These are phyloP conservation scores for Bryum argenteum DNA, from an alignment of 225 moss, liverwort and hornwort genomes.

Conservation along the genomic window DNA sequence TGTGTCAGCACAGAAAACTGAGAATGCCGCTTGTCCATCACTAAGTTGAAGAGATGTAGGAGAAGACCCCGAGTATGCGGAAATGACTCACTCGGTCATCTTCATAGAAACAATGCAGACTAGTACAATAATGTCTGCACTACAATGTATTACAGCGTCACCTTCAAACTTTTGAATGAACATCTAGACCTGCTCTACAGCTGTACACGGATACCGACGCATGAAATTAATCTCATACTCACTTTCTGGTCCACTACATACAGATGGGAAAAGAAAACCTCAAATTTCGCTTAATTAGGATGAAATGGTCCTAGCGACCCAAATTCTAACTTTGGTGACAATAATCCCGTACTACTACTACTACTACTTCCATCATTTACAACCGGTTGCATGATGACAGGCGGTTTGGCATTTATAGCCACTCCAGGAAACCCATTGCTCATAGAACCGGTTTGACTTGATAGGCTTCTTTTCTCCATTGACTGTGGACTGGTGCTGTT, in stretches of 20 bases:
- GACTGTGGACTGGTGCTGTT: constrained; percentile 20
- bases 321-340: constrained; percentile 40
- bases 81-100: neutral
- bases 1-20: no score
- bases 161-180: constrained; percentile 30
- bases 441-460: constrained; percentile 26
- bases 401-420: constrained; percentile 10
- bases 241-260: constrained; percentile 20
- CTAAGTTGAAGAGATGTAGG: no score
- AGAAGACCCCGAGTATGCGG: neutral
- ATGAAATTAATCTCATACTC: constrained; percentile 27
- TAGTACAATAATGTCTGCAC: constrained; percentile 26
- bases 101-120: constrained; percentile 20
- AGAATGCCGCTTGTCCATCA: no score
- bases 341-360: neutral
- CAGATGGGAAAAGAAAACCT: constrained; percentile 22
- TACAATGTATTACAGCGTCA: constrained; percentile 33
- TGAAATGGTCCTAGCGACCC: constrained; percentile 48
- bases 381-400: constrained; percentile 23
- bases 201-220: constrained; percentile 43
- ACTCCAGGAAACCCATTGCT: constrained; percentile 37
- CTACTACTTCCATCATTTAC: constrained; percentile 21
- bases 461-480: constrained; percentile 21
- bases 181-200: constrained; percentile 37
- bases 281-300: constrained; percentile 24